Evolutionary conservation across 202 grass and related monocot genomes (phyloP).

Genomic region (Zoysia matrella): DNA sequence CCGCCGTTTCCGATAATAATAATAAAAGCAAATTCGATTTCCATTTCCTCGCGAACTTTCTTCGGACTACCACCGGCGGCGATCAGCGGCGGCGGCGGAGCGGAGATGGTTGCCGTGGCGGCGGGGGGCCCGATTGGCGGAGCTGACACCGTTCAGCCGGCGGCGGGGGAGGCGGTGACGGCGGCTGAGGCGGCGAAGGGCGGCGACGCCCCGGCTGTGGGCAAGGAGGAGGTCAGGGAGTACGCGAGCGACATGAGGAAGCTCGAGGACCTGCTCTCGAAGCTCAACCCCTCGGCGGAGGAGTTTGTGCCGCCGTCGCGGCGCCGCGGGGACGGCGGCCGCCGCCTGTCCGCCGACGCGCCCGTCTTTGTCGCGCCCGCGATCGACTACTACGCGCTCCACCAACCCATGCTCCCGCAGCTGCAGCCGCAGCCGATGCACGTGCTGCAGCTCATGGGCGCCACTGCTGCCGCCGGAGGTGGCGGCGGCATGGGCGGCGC

Average conservation of each 20-base stretch:
- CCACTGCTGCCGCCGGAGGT: background rate
- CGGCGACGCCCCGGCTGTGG: background rate
- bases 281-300: conserved; percentile 78
- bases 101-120: conserved; percentile 84
- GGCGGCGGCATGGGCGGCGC: conserved; percentile 38
- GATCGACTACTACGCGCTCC: no score
- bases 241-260: conserved; percentile 71
- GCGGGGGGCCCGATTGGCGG: conserved; percentile 53
- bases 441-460: conserved; percentile 46
- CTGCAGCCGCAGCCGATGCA: conserved; percentile 41
- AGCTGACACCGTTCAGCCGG: conserved; percentile 44
- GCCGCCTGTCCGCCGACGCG: conserved; percentile 17
- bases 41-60: conserved; percentile 36
- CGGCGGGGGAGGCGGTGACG: conserved; percentile 19
- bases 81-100: conserved; percentile 44
- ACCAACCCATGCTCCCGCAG: no score
- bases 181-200: background rate
- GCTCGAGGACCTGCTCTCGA: conserved; percentile 76
- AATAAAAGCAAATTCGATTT: conserved; percentile 44
- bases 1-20: conserved; percentile 26
- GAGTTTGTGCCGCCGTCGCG: conserved; percentile 76
- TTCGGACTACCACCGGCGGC: conserved; percentile 31
- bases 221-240: conserved; percentile 46
- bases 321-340: conserved; percentile 34
- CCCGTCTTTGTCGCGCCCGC: no score